A percentile compares a stretch with the other conserved stretches of the same genome.
phyloP scores from a whole-genome alignment of 441 rosid genomes.

The Mallotus repandus region DNA sequence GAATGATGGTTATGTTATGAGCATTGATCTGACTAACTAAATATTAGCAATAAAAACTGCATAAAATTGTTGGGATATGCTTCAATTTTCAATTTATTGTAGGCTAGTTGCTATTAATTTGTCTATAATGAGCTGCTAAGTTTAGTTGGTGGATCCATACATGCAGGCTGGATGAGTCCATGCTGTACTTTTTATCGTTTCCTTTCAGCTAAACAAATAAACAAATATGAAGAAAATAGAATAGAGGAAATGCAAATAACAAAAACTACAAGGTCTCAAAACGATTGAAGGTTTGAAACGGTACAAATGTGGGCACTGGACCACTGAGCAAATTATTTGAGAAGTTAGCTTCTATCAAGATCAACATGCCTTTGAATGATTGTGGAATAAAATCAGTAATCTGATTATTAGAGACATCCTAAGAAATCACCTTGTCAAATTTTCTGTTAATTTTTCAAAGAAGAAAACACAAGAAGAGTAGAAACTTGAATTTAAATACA shows the following conservation, averaged over 20 bases:
- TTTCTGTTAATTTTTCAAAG: conserved; percentile 28
- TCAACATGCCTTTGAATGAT: conserved; percentile 77
- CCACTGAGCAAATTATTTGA: conserved; percentile 76
- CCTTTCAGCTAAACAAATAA: not conserved
- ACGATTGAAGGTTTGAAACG: conserved; percentile 46
- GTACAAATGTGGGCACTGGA: conserved; percentile 67
- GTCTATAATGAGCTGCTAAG: not conserved
- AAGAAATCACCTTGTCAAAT: conserved; percentile 85
- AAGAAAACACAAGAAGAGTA: too few relatives aligned
- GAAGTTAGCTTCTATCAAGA: conserved; percentile 91
- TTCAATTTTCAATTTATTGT: not conserved
- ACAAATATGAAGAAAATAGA: not conserved
- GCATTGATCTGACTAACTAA: not conserved
- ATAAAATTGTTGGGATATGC: not conserved
- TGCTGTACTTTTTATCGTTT: not conserved
- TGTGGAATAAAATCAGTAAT: conserved; percentile 73
- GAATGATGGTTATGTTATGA: too few relatives aligned
- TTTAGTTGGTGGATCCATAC: not conserved
- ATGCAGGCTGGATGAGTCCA: not conserved
- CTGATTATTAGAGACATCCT: conserved; percentile 85
- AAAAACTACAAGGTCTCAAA: not conserved
- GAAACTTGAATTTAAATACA: too few relatives aligned
- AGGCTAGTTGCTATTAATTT: not conserved
- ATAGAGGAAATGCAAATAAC: not conserved
- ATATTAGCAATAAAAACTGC: not conserved